Evolutionary conservation across 78 protist genomes (phyloP).

Genomic region (Monosiga brevicollis): DNA sequence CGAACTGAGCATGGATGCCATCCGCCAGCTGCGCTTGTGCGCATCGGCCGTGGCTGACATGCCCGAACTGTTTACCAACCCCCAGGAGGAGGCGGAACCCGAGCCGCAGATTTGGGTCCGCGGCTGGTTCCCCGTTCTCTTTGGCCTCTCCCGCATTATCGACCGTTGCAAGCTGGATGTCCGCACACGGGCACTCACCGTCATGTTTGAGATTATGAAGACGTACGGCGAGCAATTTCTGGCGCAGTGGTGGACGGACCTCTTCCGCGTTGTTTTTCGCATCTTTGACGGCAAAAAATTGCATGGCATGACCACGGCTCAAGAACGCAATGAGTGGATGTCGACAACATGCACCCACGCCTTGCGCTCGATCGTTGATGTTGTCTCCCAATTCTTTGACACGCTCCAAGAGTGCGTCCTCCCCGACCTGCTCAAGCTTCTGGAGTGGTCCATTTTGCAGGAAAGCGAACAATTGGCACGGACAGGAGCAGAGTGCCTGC

Average conservation of each 20-base stretch:
- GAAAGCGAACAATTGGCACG: conserved; percentile 20
- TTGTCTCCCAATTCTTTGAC: neutral
- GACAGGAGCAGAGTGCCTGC: conserved; percentile 7
- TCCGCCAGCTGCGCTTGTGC: neutral
- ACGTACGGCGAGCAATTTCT: conserved; percentile 47
- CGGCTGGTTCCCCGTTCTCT: conserved; percentile 47
- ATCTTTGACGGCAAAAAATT: conserved; percentile 66
- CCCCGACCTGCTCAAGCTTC: conserved; percentile 13
- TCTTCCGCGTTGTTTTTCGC: conserved; percentile 76
- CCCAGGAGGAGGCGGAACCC: neutral
- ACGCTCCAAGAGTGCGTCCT: neutral
- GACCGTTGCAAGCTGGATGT: conserved; percentile 39
- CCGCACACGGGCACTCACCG: conserved; percentile 55
- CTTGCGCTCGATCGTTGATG: conserved; percentile 4
- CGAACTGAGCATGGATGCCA: neutral
- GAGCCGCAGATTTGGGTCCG: neutral
- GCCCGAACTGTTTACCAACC: conserved; percentile 3
- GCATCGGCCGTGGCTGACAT: conserved; percentile 5
- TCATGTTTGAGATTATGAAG: conserved; percentile 51
- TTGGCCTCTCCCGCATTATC: conserved; percentile 32
- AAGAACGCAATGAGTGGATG: conserved; percentile 26
- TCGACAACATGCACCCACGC: conserved; percentile 24
- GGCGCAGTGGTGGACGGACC: conserved; percentile 62
- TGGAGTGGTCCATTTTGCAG: conserved; percentile 14
- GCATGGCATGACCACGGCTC: conserved; percentile 1